A percentile compares a stretch with the other conserved stretches of the same genome.
phyloP scores from a whole-genome alignment of 208 protist species.

The Acanthamoeba sp. region DNA sequence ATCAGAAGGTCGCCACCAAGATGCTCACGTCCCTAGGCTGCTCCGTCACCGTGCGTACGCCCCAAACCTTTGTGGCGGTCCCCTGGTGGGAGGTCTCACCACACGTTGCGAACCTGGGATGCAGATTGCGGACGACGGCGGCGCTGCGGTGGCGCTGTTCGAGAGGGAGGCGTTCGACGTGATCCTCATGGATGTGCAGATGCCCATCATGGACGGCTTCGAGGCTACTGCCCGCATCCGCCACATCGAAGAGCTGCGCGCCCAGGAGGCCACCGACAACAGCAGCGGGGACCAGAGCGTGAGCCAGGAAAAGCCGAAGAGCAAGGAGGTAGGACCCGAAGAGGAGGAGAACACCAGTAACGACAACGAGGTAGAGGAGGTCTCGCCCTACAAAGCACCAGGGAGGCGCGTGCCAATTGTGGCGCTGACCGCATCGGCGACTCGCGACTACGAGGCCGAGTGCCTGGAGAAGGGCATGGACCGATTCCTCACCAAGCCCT shows the following conservation, averaged over 20 bases:
- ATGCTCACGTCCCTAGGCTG: conserved; percentile 31
- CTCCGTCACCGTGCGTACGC: neutral
- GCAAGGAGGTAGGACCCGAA: neutral
- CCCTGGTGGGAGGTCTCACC: too few species aligned
- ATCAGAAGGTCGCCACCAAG: conserved; percentile 41
- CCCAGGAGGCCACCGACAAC: neutral
- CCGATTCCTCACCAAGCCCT: conserved; percentile 30
- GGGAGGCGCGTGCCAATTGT: neutral
- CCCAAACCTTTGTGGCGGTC: too few species aligned
- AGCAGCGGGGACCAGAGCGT: too few species aligned
- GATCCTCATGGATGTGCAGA: conserved; percentile 54
- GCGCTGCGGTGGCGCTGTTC: neutral
- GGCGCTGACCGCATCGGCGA: neutral
- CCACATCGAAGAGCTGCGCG: neutral
- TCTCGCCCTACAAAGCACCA: neutral
- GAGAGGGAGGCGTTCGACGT: neutral
- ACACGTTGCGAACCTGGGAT: too few species aligned
- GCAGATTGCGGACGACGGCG: neutral
- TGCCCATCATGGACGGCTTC: conserved; percentile 70
- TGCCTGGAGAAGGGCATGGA: conserved; percentile 54
- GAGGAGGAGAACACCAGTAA: neutral
- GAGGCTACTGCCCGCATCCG: conserved; percentile 43
- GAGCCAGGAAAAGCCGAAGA: neutral
- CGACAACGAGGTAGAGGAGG: neutral
- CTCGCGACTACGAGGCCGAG: neutral